phyloP scores from a whole-genome alignment of 305 asterid genomes.

The Solanum hybrid region DNA sequence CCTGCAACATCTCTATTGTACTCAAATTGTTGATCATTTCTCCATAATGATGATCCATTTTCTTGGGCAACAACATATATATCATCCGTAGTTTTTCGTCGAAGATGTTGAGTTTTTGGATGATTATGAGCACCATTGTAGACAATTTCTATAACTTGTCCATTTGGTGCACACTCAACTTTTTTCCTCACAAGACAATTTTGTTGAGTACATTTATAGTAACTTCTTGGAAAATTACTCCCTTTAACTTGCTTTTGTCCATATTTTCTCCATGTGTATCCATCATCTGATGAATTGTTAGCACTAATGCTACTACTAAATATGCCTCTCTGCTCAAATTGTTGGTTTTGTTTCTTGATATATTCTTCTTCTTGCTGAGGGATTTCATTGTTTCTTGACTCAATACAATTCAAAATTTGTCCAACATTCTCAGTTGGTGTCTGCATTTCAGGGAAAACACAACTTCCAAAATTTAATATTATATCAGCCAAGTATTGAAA shows the following conservation, averaged over 20 bases:
- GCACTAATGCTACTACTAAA: slow-evolving; percentile 17
- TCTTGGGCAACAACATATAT: slow-evolving; percentile 8
- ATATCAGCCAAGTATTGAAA: not conserved
- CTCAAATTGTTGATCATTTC: not conserved
- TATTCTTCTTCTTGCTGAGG: slow-evolving; percentile 15
- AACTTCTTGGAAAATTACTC: slow-evolving; percentile 67
- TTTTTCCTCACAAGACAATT: slow-evolving; percentile 57
- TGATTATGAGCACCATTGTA: slow-evolving; percentile 68
- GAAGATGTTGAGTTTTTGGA: slow-evolving; percentile 38
- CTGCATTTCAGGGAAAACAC: not conserved
- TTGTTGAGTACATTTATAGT: slow-evolving; percentile 53
- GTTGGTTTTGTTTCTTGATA: slow-evolving; percentile 12
- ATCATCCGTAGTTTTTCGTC: slow-evolving; percentile 9
- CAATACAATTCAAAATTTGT: not conserved
- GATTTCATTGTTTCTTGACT: not conserved
- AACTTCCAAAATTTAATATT: not conserved
- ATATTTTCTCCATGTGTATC: slow-evolving; percentile 73
- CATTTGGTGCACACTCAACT: slow-evolving; percentile 61
- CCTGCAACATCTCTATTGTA: slow-evolving; percentile 11
- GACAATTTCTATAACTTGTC: slow-evolving; percentile 54
- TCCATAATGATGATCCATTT: not conserved
- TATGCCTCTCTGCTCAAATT: slow-evolving; percentile 19
- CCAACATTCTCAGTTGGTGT: not conserved
- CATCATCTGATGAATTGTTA: slow-evolving; percentile 43
- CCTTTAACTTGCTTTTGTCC: slow-evolving; percentile 92